Conservation (phyloP, 805 yeast genomes). For the Tetrapisispora iriomotensis region DNA sequence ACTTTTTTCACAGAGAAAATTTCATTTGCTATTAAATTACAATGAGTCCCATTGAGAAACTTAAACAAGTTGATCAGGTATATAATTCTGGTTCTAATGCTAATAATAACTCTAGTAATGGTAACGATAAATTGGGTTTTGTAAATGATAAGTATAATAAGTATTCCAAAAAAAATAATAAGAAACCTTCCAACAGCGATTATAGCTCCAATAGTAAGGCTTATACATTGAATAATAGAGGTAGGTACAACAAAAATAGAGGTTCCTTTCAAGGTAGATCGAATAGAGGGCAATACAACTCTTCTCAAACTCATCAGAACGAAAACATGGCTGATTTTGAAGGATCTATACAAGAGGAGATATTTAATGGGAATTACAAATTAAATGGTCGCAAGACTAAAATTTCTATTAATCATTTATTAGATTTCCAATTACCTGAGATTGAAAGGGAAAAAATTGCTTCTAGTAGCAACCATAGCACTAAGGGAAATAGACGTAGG, state of each 20-base stretch:
- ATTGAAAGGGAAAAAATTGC: slow-evolving; percentile 18
- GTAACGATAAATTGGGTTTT: background rate
- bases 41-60: no score
- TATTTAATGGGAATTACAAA: slow-evolving; percentile 24
- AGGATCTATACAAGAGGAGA: slow-evolving; percentile 29
- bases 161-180: background rate
- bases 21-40: no score
- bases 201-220: background rate
- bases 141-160: background rate
- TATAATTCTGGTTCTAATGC: background rate
- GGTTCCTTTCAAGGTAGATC: background rate
- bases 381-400: slow-evolving; percentile 34
- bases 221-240: background rate
- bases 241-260: background rate
- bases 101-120: background rate
- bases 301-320: background rate
- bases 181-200: background rate
- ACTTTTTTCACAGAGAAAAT: no score
- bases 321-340: background rate
- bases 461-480: slow-evolving; percentile 10
- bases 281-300: background rate
- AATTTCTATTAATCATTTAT: slow-evolving; percentile 52
- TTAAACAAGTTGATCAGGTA: no score
- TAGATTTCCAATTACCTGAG: slow-evolving; percentile 47
- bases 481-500: slow-evolving; percentile 19